Evolutionary conservation across 106 monocot genomes (phyloP), one percentile per base, ranked within the genome.

Genomic region (Dendrobium officinale): DNA sequence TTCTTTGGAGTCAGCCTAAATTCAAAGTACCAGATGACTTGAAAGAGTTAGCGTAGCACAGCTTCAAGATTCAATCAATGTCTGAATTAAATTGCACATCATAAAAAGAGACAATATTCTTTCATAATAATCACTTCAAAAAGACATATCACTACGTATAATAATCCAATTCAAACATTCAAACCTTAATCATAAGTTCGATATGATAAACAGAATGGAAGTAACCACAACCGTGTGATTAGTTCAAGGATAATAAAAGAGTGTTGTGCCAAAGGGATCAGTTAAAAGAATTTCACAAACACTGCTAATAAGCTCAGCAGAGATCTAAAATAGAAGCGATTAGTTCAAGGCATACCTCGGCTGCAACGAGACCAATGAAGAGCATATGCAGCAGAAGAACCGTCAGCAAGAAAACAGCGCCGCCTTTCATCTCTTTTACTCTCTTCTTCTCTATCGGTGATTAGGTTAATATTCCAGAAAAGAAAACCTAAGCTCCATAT

Each of bases 1-100:
- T 83, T 73, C 73, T n/a, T 79, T 44, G 3, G 45, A 18, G 33
- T 74, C 79, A 17, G 31, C 73, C 85, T 81, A 67, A 7, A 42
- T 7, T 68, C 8, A 59, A 47, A 47, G 20, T 48, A 51, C 20
- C 10, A 42, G 27, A 47, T 76, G 76, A 43, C 26, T 49, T 48
- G 27, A 76, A 75, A 74, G 43, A 74, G 74, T 74, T 19, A 72
- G 40, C 24, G 4, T 40, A 33, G 40, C 72, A 72, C 40, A 16
- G 4, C 37, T 27, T 72, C 3, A 33, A 72, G 6, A 40, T 27
- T 72, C 37, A 13, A 72, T 72, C 17, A 27, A 66, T 24, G 9
- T 24, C 26, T 26, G 64, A n/a, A 61, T 61, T n/a, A 19, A 66
- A 72, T 40, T 72, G 27, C 27, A 2, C 37, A 41, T 15, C 72